Base-by-base conservation (phyloP, 2,329 filamentous ascomycete genomes). In the Penicillium italicum region DNA sequence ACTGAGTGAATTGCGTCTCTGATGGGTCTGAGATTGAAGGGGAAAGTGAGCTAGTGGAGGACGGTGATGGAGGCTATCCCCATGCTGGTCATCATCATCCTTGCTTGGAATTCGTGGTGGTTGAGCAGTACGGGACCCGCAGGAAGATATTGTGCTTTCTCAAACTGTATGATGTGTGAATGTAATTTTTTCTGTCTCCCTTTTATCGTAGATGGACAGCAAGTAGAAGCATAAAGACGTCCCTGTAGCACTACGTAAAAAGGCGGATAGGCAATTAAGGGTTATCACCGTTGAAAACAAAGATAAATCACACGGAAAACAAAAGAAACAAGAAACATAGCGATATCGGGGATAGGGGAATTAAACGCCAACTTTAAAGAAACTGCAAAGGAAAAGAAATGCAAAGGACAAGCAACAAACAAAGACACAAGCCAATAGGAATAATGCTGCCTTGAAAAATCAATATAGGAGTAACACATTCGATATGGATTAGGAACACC, bases 281-380 rank as follows among this genome's bases (percentile, higher is more conserved):
- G 48, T 48, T 34, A 26, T 36, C 36, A 34, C 44, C 16, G 11
- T 34, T 41, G 20, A 20, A 28, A 33, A 24, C 18, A 3, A 10
- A 26, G 34, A 7, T 33, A 40, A 26, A 48, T 11, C 18, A 41
- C 37, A 34, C 4, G 30, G 11, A 26, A 28, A 10, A 41, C 34
- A 48, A 24, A 22, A n/a, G 14, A 47, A 26, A 31, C 9, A 40
- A 6, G 14, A 34, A 48, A 40, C 7, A 40, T 10, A 28, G 9
- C 41, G 14, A 31, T 31, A 40, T 24, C 16, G 34, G 50, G 28
- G 43, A 49, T 26, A 24, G 36, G 50, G 50, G 50, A 53, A 53
- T 53, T 38, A 20, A 34, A 53, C 50, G 50, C 50, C 50, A 41
- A 40, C 1, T 40, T 12, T 47, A 40, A 18, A 53, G 10, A 18